phyloP scores from a whole-genome alignment of 1,284 basidiomycete genomes.

The Cystobasidium slooffiae region DNA sequence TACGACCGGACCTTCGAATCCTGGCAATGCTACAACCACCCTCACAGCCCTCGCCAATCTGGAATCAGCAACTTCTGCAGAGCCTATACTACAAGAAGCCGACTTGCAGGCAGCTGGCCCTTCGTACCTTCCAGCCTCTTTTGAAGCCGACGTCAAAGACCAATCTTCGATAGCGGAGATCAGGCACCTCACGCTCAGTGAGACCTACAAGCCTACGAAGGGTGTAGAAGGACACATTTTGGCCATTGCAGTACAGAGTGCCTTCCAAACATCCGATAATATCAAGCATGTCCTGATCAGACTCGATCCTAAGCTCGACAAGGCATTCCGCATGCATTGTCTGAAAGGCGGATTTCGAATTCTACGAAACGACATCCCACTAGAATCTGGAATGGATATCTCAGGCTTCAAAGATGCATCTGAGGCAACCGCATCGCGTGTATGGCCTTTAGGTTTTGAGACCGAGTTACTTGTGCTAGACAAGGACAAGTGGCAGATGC shows the following conservation, averaged over 20 bases:
- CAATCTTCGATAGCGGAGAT: conserved; percentile 15
- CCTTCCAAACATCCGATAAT: conserved; percentile 18
- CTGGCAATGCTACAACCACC: neutral
- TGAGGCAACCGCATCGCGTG: neutral
- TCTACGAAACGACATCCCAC: conserved; percentile 1
- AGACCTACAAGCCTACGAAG: conserved; percentile 15
- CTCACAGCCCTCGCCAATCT: conserved; percentile 6
- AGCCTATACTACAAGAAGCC: neutral
- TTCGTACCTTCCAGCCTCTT: neutral
- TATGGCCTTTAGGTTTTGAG: conserved; percentile 28
- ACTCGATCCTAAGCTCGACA: conserved; percentile 28
- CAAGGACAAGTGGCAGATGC: conserved; percentile 19
- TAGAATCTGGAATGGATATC: neutral
- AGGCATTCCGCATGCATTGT: conserved; percentile 16
- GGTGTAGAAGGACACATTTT: conserved; percentile 35
- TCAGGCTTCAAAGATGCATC: neutral
- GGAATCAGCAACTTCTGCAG: neutral
- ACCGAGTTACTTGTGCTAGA: conserved; percentile 33
- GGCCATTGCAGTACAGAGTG: conserved; percentile 29
- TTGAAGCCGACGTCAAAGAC: conserved; percentile 1
- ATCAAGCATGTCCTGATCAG: conserved; percentile 19
- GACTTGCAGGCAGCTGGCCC: conserved; percentile 13
- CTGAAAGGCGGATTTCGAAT: conserved; percentile 23
- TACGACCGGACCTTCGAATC: neutral
- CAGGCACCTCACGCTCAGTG: conserved; percentile 18